Conservation (phyloP, 352 stramenopile species). For the Phytophthora tubulina region DNA sequence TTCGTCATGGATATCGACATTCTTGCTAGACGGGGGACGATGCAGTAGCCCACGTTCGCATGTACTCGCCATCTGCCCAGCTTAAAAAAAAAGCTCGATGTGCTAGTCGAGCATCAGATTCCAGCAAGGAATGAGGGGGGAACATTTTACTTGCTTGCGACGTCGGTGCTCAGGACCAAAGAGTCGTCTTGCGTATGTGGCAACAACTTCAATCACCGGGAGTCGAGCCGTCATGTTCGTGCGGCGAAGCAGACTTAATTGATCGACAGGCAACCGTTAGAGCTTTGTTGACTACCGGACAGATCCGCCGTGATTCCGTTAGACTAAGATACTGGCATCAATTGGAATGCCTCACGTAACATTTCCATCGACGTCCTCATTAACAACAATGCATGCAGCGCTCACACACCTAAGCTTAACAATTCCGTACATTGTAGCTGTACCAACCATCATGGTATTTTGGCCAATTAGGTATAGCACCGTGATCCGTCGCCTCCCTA, state of each 20-base stretch:
- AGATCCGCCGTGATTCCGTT: background rate
- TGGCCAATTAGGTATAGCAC: background rate
- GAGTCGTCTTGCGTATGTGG: slow-evolving; percentile 22
- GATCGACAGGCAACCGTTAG: slow-evolving; percentile 18
- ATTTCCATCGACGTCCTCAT: background rate
- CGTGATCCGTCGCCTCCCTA: too few species aligned
- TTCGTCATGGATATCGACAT: slow-evolving; percentile 17
- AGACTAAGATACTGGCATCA: slow-evolving; percentile 23
- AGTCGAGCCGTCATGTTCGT: slow-evolving; percentile 1
- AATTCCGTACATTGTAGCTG: too few species aligned
- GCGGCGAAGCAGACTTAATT: slow-evolving; percentile 29
- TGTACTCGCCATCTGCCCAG: background rate
- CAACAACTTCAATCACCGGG: slow-evolving; percentile 10
- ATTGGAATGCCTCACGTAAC: slow-evolving; percentile 7
- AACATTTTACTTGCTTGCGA: slow-evolving; percentile 25
- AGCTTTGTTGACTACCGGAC: background rate
- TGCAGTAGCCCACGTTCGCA: background rate
- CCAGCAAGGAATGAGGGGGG: slow-evolving; percentile 9
- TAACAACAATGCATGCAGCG: too few species aligned
- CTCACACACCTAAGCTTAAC: too few species aligned
- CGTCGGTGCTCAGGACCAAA: background rate
- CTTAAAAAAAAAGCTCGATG: background rate
- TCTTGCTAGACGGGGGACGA: background rate
- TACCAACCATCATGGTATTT: background rate
- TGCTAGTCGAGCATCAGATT: slow-evolving; percentile 2